Percentiles rank a stretch among this genome's conserved stretches.
Conservation (phyloP, 306 rosid species). For the Cucurbita argyrosperma region DNA sequence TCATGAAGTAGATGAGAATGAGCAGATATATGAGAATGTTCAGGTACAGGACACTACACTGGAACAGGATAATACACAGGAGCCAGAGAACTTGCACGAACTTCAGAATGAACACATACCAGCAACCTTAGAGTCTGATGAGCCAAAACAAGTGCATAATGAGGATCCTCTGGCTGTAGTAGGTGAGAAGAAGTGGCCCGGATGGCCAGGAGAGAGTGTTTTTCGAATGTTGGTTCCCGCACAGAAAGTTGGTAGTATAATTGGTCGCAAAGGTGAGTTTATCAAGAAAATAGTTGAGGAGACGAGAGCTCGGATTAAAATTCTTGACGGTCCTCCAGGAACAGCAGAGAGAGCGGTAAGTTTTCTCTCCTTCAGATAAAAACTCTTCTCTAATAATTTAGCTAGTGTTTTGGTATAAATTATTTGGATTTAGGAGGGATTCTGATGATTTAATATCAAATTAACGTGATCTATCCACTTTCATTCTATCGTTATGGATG, state of each 20-base stretch:
- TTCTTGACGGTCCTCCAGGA: conserved; percentile 97
- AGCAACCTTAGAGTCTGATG: conserved; percentile 21
- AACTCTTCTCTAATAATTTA: neutral
- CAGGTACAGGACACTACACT: conserved; percentile 4
- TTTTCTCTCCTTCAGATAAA: neutral
- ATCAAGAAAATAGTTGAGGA: conserved; percentile 85
- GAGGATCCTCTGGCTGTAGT: conserved; percentile 33
- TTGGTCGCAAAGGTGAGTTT: conserved; percentile 96
- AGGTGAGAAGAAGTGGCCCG: conserved; percentile 97
- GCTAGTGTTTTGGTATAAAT: neutral
- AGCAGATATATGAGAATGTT: conserved; percentile 1
- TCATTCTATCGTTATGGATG: neutral
- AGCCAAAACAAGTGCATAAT: conserved; percentile 22
- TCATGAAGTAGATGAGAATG: conserved; percentile 1
- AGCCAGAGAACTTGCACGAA: conserved; percentile 3
- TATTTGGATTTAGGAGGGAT: neutral
- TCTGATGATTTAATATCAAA: neutral
- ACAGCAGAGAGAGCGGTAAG: conserved; percentile 97
- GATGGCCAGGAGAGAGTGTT: conserved; percentile 99
- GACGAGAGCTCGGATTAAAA: conserved; percentile 85
- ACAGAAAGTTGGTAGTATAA: conserved; percentile 90
- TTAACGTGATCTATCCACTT: neutral
- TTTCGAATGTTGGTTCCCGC: conserved; percentile 95
- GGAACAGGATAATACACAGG: conserved; percentile 1
- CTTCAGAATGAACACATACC: conserved; percentile 18